Evolutionary conservation across 148 eudicot genomes (phyloP).

Genomic region (Rheum nobile): DNA sequence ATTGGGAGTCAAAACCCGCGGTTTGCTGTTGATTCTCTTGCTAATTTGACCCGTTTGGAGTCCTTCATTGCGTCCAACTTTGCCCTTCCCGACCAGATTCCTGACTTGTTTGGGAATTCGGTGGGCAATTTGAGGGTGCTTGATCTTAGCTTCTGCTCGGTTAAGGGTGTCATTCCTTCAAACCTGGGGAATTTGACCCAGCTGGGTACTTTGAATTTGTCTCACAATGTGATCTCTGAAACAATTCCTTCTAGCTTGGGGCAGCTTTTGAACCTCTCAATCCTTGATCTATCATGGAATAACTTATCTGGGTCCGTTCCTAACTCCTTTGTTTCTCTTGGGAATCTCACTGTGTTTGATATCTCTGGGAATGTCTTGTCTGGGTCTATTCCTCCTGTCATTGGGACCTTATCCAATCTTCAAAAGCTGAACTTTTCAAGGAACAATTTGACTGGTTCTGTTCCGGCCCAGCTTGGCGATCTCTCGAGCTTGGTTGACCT

Average conservation of each 20-base stretch:
- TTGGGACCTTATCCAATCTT: slow-evolving; percentile 52
- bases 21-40: slow-evolving; percentile 60
- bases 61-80: slow-evolving; percentile 78
- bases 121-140: slow-evolving; percentile 41
- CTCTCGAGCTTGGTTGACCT: slow-evolving; percentile 69
- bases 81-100: slow-evolving; percentile 59
- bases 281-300: slow-evolving; percentile 76
- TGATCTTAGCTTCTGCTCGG: slow-evolving; percentile 54
- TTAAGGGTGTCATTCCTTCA: slow-evolving; percentile 50
- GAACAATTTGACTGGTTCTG: slow-evolving; percentile 44
- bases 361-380: slow-evolving; percentile 50
- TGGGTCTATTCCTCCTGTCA: slow-evolving; percentile 50
- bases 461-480: slow-evolving; percentile 73
- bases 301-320: slow-evolving; percentile 52
- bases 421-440: slow-evolving; percentile 50
- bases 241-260: slow-evolving; percentile 53
- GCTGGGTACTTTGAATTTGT: slow-evolving; percentile 33
- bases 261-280: slow-evolving; percentile 36
- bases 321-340: slow-evolving; percentile 28
- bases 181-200: slow-evolving; percentile 57
- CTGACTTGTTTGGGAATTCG: slow-evolving; percentile 57
- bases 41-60: slow-evolving; percentile 50
- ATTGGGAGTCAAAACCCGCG: slow-evolving; percentile 57
- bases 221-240: slow-evolving; percentile 47
- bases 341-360: slow-evolving; percentile 49